These are phyloP conservation scores for Nyctanthes arbortristis DNA, from an alignment of 257 asterid species.

Conservation along the genomic window DNA sequence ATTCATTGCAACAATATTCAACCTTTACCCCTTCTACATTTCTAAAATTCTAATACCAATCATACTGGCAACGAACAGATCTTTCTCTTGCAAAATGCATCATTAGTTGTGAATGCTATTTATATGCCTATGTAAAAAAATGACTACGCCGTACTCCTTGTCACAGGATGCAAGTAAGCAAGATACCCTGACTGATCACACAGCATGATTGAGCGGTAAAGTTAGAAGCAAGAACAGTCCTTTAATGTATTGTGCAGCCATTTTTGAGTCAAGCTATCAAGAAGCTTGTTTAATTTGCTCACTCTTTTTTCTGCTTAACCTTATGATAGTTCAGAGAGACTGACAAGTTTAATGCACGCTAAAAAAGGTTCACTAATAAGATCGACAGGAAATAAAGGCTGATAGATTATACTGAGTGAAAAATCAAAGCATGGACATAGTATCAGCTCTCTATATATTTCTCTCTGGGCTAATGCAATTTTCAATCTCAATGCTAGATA, in stretches of 20 bases:
- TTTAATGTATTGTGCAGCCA: not conserved
- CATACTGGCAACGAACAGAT: not conserved
- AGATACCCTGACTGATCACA: not conserved
- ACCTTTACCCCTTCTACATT: not conserved
- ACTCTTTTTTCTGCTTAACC: not conserved
- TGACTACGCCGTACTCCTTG: not conserved
- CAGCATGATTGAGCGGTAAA: not conserved
- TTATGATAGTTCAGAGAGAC: not conserved
- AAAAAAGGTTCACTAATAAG: not conserved
- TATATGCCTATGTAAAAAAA: not conserved
- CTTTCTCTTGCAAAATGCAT: not conserved
- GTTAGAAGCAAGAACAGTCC: not conserved
- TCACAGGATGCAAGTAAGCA: not conserved
- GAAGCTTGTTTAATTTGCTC: not conserved
- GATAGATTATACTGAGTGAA: not conserved
- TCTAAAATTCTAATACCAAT: not conserved
- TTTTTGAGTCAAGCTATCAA: not conserved
- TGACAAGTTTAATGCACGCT: not conserved
- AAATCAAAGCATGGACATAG: not conserved
- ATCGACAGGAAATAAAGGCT: not conserved
- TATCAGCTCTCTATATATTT: not conserved
- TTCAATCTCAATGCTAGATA: not conserved
- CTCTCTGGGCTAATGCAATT: not conserved
- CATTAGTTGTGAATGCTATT: not conserved
- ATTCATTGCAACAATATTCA: not conserved